Conservation (phyloP, 352 stramenopile genomes). For the Globisporangium cederbergense region DNA sequence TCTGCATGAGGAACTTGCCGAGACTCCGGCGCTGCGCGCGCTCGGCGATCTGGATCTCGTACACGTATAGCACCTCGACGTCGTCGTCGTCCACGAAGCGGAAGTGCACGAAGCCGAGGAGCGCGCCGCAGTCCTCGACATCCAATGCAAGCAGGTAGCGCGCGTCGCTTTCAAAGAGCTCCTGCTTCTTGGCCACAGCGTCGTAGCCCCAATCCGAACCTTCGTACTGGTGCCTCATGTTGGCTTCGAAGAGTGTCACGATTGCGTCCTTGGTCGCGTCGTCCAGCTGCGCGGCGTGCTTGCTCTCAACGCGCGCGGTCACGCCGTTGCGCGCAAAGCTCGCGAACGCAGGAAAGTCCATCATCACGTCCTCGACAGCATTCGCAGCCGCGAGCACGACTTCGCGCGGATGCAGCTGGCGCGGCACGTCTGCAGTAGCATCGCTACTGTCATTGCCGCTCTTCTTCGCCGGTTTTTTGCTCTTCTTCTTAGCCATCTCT, state of each 20-base stretch:
- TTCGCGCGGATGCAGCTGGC: constrained; percentile 7
- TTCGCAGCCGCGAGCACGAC: constrained; percentile 48
- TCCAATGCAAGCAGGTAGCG: constrained; percentile 77
- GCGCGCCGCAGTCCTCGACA: constrained; percentile 12
- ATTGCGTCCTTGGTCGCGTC: constrained; percentile 32
- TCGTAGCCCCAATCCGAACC: constrained; percentile 90
- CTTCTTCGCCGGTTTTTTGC: constrained; percentile 17
- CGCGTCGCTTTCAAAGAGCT: constrained; percentile 85
- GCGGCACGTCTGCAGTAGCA: background rate
- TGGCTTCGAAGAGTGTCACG: constrained; percentile 82
- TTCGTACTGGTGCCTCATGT: constrained; percentile 91
- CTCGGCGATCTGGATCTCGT: constrained; percentile 90
- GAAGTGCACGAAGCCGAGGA: constrained; percentile 90
- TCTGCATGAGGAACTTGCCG: constrained; percentile 90
- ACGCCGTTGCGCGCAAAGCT: constrained; percentile 50
- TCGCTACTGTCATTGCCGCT: background rate
- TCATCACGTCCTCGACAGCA: constrained; percentile 48
- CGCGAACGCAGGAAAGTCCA: constrained; percentile 56
- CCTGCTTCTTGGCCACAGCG: constrained; percentile 67
- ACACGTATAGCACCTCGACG: constrained; percentile 90
- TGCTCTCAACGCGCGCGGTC: constrained; percentile 39
- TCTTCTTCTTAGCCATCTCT: constrained; percentile 28
- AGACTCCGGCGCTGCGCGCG: constrained; percentile 69
- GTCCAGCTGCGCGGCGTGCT: constrained; percentile 35
- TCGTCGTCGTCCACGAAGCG: constrained; percentile 92